Conservation (phyloP, 2,329 filamentous ascomycete genomes). For the Hymenoscyphus scutula region DNA sequence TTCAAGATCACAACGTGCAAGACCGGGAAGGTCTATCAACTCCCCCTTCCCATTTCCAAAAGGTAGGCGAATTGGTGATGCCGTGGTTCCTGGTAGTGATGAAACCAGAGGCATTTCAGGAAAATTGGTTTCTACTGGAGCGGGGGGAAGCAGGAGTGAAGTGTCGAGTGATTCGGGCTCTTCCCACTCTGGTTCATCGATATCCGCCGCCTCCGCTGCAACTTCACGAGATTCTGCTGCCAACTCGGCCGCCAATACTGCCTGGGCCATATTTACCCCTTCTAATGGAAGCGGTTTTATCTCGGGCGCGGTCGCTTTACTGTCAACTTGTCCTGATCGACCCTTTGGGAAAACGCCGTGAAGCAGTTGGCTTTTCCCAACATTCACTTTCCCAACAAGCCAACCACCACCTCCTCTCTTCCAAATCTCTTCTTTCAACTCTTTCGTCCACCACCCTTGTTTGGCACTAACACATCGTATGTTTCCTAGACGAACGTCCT, state of each 20-base stretch:
- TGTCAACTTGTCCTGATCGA: slow-evolving; percentile 34
- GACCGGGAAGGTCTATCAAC: slow-evolving; percentile 86
- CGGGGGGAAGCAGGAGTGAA: slow-evolving; percentile 68
- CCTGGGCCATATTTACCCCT: not conserved
- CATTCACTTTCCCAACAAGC: slow-evolving; percentile 98
- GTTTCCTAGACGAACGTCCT: slow-evolving; percentile 80
- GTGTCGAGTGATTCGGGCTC: slow-evolving; percentile 23
- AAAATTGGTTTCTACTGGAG: slow-evolving; percentile 69
- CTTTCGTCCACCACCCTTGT: slow-evolving; percentile 85
- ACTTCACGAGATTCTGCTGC: not conserved
- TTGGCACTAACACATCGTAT: slow-evolving; percentile 83
- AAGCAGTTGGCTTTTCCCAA: slow-evolving; percentile 92
- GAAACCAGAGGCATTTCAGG: slow-evolving; percentile 86
- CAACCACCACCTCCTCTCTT: slow-evolving; percentile 81
- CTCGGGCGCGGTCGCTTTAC: not conserved
- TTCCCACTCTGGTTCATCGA: slow-evolving; percentile 12
- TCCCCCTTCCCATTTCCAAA: slow-evolving; percentile 86
- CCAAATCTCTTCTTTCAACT: slow-evolving; percentile 84
- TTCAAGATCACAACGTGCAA: slow-evolving; percentile 72
- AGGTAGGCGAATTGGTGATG: slow-evolving; percentile 88
- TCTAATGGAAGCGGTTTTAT: not conserved
- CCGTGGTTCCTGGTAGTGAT: slow-evolving; percentile 85
- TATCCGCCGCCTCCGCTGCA: not conserved
- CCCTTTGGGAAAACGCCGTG: slow-evolving; percentile 83
- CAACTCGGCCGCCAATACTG: not conserved